phyloP scores from a whole-genome alignment of 2,329 filamentous ascomycete genomes.

The Penicillium sp. region DNA sequence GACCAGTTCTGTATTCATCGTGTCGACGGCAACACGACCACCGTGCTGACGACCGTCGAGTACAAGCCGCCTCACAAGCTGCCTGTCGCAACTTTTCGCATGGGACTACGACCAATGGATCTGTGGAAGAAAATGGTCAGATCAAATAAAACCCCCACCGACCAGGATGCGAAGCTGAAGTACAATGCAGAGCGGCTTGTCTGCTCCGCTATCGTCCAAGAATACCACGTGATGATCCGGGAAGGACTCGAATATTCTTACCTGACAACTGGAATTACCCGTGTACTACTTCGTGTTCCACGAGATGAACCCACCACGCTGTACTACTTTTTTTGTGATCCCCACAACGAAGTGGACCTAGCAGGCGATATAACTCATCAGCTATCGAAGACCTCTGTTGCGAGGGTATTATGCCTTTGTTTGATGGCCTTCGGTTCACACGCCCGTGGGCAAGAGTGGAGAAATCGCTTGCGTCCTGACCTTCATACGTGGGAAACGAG shows the following conservation, averaged over 20 bases:
- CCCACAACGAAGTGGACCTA: slow-evolving; percentile 1
- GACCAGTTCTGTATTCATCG: not conserved
- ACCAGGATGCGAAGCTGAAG: slow-evolving; percentile 11
- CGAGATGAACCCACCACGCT: slow-evolving; percentile 20
- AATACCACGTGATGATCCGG: not conserved
- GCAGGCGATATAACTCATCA: not conserved
- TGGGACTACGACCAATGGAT: slow-evolving; percentile 14
- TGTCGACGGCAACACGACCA: slow-evolving; percentile 4
- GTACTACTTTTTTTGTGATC: slow-evolving; percentile 25
- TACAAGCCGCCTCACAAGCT: slow-evolving; percentile 20
- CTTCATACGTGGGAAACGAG: not conserved
- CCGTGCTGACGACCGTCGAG: slow-evolving; percentile 8
- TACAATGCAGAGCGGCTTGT: slow-evolving; percentile 20
- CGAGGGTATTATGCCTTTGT: not conserved
- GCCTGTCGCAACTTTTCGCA: slow-evolving; percentile 2
- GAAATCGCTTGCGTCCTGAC: not conserved
- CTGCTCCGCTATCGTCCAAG: not conserved
- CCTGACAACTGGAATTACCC: not conserved
- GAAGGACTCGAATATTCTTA: not conserved
- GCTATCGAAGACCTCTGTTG: not conserved
- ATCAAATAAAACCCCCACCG: slow-evolving; percentile 3
- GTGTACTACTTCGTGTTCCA: slow-evolving; percentile 13
- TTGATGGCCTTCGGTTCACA: not conserved
- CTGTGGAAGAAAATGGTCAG: slow-evolving; percentile 17
- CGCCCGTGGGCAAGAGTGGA: not conserved